These are phyloP conservation scores for Lactifluus pinguis DNA, from an alignment of 768 basidiomycete species.

Conservation along the genomic window DNA sequence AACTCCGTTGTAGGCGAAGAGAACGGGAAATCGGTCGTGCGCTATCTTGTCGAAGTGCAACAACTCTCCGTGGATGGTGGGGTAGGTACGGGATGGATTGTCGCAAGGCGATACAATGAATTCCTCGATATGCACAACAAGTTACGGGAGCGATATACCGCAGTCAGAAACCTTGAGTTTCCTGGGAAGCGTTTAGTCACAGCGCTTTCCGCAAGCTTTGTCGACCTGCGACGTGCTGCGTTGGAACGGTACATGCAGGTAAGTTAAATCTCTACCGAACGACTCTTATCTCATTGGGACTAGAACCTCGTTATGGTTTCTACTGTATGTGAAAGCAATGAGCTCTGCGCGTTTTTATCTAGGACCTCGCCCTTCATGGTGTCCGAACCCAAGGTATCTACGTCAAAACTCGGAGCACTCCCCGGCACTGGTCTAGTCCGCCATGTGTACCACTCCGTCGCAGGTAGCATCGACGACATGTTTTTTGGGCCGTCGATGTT, in stretches of 20 bases:
- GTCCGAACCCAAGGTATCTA: constrained; percentile 30
- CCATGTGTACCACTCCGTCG: constrained; percentile 82
- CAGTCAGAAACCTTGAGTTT: constrained; percentile 71
- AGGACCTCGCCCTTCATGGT: constrained; percentile 78
- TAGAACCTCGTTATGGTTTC: constrained; percentile 70
- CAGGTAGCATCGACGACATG: constrained; percentile 95
- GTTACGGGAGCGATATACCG: constrained; percentile 62
- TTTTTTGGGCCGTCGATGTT: constrained; percentile 94
- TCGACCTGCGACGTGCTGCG: constrained; percentile 69
- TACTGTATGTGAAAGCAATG: constrained; percentile 70
- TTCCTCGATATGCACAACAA: constrained; percentile 86
- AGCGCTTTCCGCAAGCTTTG: constrained; percentile 76
- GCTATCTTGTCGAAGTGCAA: constrained; percentile 88
- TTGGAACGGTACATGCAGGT: constrained; percentile 92
- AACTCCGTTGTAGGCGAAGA: constrained; percentile 78
- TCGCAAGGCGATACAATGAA: constrained; percentile 90
- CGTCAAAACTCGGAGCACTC: constrained; percentile 40
- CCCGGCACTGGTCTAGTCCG: constrained; percentile 73
- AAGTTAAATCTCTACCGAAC: constrained; percentile 19
- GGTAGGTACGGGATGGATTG: constrained; percentile 83
- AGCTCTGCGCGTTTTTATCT: constrained; percentile 79
- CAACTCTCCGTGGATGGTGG: constrained; percentile 74
- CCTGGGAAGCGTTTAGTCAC: constrained; percentile 91
- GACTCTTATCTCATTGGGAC: neutral
- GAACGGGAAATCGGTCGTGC: constrained; percentile 81